Base-by-base conservation (phyloP, 441 rosid species). In the Arabidopsis lyrata region DNA sequence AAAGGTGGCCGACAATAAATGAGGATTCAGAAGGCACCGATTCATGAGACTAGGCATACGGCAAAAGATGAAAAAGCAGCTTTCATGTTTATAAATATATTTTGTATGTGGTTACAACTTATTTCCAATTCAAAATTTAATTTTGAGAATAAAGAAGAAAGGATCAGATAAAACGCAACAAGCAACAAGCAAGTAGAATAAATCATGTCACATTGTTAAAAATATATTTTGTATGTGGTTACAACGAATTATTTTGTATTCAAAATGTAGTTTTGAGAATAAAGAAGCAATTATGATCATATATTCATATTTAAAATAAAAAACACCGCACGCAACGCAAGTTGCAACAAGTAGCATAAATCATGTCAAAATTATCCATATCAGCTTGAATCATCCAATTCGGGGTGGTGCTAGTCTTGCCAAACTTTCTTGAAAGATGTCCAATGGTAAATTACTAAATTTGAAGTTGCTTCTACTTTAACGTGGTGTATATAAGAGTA, bases 1-100 rank as follows among this genome's bases (percentile, higher is more conserved):
- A 47, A 63, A 70, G 63, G 57, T 77, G 76, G 80, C 80, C 76
- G 80, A 77, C 80, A 77, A 71, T 6, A 77, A 64, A 70, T 64
- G 34, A 63, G 72, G 76, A 63, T 70, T 54, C 79, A 63, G 53
- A 70, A 63, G 48, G 75, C 80, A 77, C 76, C 63, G 60, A 76
- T 70, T 58, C 36, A 70, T 65, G 80, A 70, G 56, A 70, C 66
- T 70, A 63, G 71, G 76, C 80, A 63, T 77, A 77, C 57, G 65
- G 14, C 58, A 58, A 70, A 77, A 77, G 72, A 63, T 63, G 66
- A 13, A 39, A 72, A 65, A 57, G 55, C 45, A 75, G 52, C 65
- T 70, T 77, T 71, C 72, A 24, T 56, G 38, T 49, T 69, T 71
- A 65, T 58, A 57, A 65, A 63, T 56, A 49, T 55, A 63, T 61